Conservation (phyloP, 306 rosid genomes). For the Medicago ruthenica region DNA sequence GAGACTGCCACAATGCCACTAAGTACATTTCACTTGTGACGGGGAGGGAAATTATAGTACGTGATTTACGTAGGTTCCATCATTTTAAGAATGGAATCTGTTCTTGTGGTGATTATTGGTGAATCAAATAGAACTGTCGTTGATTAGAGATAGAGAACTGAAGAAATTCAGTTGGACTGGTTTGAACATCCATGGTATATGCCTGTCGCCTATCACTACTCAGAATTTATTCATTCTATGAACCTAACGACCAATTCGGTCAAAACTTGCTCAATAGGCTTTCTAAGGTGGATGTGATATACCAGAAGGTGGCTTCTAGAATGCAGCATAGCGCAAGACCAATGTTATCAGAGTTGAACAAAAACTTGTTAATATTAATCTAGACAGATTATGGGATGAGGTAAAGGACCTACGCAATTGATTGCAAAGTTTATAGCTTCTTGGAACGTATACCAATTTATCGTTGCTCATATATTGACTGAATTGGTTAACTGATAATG, state of each 20-base stretch:
- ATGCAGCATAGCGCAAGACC: not conserved
- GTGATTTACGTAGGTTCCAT: slow-evolving; percentile 90
- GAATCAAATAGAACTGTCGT: slow-evolving; percentile 7
- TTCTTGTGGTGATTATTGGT: slow-evolving; percentile 94
- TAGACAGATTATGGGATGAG: not conserved
- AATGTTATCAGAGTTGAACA: not conserved
- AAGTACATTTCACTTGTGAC: slow-evolving; percentile 84
- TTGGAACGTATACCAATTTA: not conserved
- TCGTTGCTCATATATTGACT: not conserved
- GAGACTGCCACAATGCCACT: slow-evolving; percentile 83
- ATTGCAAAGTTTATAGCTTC: not conserved
- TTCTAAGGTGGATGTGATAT: not conserved
- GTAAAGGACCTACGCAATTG: not conserved
- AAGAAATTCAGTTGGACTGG: not conserved
- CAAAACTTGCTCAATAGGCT: not conserved
- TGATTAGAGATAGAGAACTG: not conserved
- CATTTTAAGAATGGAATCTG: slow-evolving; percentile 80
- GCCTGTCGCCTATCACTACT: not conserved
- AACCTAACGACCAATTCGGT: not conserved
- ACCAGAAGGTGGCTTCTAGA: not conserved
- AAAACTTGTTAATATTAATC: not conserved
- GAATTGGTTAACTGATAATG: not conserved
- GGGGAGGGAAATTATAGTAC: slow-evolving; percentile 76
- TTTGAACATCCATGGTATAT: not conserved
- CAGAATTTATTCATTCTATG: not conserved